A percentile compares a stretch with the other conserved stretches of the same genome.
Conservation (phyloP, 306 rosid genomes). For the Vigna mungo region DNA sequence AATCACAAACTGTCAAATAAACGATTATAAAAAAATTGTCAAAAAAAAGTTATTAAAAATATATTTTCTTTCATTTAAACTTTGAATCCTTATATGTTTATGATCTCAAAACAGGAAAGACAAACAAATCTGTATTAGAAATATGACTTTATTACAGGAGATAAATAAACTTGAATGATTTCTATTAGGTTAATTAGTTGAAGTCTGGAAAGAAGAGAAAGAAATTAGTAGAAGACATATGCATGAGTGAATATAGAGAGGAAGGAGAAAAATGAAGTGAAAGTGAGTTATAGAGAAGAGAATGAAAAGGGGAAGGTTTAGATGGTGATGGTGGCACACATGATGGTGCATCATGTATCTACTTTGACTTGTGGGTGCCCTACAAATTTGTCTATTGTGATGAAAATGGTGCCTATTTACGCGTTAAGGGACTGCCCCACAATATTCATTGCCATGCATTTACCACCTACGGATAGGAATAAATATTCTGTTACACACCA, state of each 20-base stretch:
- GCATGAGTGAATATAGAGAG: not conserved
- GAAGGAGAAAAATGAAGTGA: not conserved
- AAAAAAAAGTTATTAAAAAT: no score
- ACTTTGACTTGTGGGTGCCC: conserved; percentile 48
- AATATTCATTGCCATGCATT: conserved; percentile 50
- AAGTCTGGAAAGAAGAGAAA: no score
- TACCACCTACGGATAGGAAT: conserved; percentile 46
- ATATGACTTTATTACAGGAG: not conserved
- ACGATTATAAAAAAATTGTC: no score
- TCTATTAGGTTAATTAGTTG: no score
- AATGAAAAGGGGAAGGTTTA: conserved; percentile 12
- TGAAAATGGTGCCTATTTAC: conserved; percentile 41
- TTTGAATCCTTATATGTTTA: not conserved
- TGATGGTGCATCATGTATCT: conserved; percentile 26
- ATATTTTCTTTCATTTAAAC: not conserved
- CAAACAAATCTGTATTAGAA: no score
- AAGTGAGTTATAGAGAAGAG: conserved; percentile 8
- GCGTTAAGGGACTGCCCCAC: conserved; percentile 42
- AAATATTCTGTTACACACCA: conserved; percentile 47
- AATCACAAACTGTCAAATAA: no score
- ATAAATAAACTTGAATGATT: no score
- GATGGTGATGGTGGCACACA: conserved; percentile 23
- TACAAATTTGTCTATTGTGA: conserved; percentile 48
- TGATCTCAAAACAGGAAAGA: no score
- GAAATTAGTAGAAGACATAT: not conserved